Evolutionary conservation across 805 yeast species (phyloP), one percentile per base, ranked within the genome.

Genomic region (Pichia sporocuriosa): DNA sequence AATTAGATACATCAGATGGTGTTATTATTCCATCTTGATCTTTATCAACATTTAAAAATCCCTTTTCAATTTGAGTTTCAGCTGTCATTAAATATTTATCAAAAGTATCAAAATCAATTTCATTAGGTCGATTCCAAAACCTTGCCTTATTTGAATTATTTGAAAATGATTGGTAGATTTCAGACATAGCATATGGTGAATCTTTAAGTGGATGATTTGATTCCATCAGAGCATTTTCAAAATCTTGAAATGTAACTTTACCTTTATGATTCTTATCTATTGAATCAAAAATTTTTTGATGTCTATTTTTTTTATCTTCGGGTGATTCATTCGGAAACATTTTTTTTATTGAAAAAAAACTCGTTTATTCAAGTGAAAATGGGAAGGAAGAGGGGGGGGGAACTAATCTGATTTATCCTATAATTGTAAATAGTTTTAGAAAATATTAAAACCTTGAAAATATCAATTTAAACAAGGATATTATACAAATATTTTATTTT

Each of bases 11-110:
- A 53, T 89, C 96, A 1, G 68, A 66, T 33, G 75, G 68, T 35
- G 76, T 75, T 26, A 88, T 69, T 45, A 60, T 72, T 1, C 95
- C 95, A 56, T 85, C 94, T 37, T 77, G 65, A 53, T 86, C 86
- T 31, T 65, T 63, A 59, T 86, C 95, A 29, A 86, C 71, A 42
- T 66, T 73, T 39, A 68, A 65, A 58, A 87, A 86, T 0, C 95
- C 93, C 32, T 62, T 65, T 27, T 70, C 69, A 43, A 86, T 81
- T 55, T 84, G 90, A 13, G 66, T 63, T 54, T 87, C 95, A 1
- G 95, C 86, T 13, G 68, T 68, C 9, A 66, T 57, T 22, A 84
- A 70, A 61, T 84, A 87, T 23, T 65, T 62, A 51, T 78, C 72
- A 59, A 86, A 86, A 54, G 81, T 86, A 16, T 69, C 70, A 49